phyloP scores from a whole-genome alignment of 192 early-diverging fungal genomes.

The Chytriomyces sp. region DNA sequence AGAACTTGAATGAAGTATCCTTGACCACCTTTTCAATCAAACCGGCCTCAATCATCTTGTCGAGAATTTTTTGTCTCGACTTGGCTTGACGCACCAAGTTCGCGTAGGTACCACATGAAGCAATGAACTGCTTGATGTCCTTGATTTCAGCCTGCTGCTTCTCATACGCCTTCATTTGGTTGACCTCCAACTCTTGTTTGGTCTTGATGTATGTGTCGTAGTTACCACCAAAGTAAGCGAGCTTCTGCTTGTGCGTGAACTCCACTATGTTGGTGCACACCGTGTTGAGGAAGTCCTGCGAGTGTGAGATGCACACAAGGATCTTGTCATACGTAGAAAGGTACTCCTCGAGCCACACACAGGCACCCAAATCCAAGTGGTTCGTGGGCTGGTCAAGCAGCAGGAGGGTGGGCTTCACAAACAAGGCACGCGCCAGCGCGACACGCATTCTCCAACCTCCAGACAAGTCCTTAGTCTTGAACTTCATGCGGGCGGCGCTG shows the following conservation, averaged over 20 bases:
- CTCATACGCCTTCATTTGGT: conserved; percentile 99
- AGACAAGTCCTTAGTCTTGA: conserved; percentile 94
- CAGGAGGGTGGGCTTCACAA: conserved; percentile 82
- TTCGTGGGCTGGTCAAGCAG: conserved; percentile 71
- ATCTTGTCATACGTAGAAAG: conserved; percentile 79
- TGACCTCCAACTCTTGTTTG: conserved; percentile 91
- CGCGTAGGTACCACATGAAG: conserved; percentile 98
- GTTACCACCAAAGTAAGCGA: conserved; percentile 96
- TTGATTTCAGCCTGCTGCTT: conserved; percentile 99
- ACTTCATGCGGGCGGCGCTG: conserved; percentile 80
- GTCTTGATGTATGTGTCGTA: conserved; percentile 96
- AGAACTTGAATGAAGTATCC: conserved; percentile 77
- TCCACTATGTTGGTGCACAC: conserved; percentile 97
- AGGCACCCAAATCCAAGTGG: conserved; percentile 90
- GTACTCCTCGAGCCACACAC: conserved; percentile 84
- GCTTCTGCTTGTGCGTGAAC: conserved; percentile 85
- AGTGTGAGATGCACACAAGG: conserved; percentile 88
- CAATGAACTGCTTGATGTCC: conserved; percentile 99
- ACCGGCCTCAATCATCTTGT: conserved; percentile 99
- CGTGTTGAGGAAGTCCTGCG: conserved; percentile 92
- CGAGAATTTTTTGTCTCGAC: conserved; percentile 98
- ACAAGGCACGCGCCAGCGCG: conserved; percentile 92
- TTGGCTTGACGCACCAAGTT: conserved; percentile 99
- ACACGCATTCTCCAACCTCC: conserved; percentile 99
- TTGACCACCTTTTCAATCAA: conserved; percentile 92